Base-by-base conservation (phyloP, 2,329 filamentous ascomycete genomes). In the Aspergillus aculeatus region DNA sequence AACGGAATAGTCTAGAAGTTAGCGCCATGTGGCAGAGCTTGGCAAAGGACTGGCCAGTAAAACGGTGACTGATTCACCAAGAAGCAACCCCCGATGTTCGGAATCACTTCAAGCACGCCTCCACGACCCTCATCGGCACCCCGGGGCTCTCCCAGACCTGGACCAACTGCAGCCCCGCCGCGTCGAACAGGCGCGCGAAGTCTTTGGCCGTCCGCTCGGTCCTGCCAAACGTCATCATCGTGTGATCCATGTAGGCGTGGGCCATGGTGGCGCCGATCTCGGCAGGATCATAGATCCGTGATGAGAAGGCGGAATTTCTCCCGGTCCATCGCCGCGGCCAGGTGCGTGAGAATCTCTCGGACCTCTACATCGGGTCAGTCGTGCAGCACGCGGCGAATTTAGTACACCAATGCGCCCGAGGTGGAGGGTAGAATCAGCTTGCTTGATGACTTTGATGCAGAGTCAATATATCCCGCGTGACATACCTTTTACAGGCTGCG, bases 301-400 rank as follows among this genome's bases (percentile, higher is more conserved):
- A 73, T 69, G 26, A 73, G 49, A 2, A 73, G 32, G 4, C 64
- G 53, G 6, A 62, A 65, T 11, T 38, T 54, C 3, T 63, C 56
- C 6, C 51, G 57, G 14, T 63, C 64, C 67, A 73, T 70, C 14
- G 67, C 66, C 0, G 35, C 60, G 12, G 63, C 61, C 16, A 70
- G 52, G 9, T 66, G 65, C 6, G 57, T 24, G 9, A 73, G 62
- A 48, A 73, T 70, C 24, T 62, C 44, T 2, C 24, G 44, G 4
- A 48, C 50, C 48, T 58, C 61, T 14, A 63, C 51, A 49, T 62
- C 55, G 26, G 62, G 64, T 65, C 68, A 74, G 62, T 74, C 70
- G 57, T 74, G 72, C n/a, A 73, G 56, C 29, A 67, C 60, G 41
- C 68, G 69, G n/a, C 71, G 70, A 11, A 74, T 54, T 58, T 71